A percentile compares a stretch with the other conserved stretches of the same genome.
Evolutionary conservation across 257 asterid species (phyloP).

Genomic region (Schizonepeta tenuifolia): DNA sequence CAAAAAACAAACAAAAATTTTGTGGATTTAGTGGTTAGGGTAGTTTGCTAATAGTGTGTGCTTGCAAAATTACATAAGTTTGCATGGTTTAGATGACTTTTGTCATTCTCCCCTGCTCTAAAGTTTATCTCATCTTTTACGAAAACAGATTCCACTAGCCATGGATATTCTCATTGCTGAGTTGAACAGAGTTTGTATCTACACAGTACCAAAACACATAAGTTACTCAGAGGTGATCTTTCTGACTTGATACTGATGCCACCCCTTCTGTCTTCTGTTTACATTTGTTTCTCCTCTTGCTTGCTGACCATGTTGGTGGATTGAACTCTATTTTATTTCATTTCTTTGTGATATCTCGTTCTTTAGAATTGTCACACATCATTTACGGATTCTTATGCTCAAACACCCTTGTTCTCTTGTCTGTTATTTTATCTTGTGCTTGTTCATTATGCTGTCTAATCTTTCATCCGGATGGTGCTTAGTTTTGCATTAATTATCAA

Average conservation of each 20-base stretch:
- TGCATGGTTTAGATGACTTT: neutral
- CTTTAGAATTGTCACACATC: slow-evolving; percentile 4
- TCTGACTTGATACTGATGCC: slow-evolving; percentile 16
- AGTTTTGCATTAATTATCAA: slow-evolving; percentile 20
- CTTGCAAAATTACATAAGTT: neutral
- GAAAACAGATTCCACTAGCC: slow-evolving; percentile 66
- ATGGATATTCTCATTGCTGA: slow-evolving; percentile 81
- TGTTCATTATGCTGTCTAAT: neutral
- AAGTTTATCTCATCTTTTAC: slow-evolving; percentile 16
- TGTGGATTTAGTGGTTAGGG: neutral
- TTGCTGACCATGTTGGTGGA: neutral
- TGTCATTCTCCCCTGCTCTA: neutral
- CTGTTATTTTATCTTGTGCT: neutral
- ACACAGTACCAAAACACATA: slow-evolving; percentile 85
- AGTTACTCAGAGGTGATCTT: slow-evolving; percentile 59
- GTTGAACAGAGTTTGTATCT: slow-evolving; percentile 82
- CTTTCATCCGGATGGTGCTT: neutral
- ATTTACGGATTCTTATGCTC: neutral
- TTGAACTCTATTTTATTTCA: slow-evolving; percentile 5
- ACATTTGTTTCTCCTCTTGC: neutral
- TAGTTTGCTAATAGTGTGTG: neutral
- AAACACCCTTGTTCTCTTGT: neutral
- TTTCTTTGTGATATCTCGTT: neutral
- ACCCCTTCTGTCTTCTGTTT: neutral
- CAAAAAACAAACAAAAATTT: neutral